Evolutionary conservation across 2,329 filamentous ascomycete genomes (phyloP), one percentile per base, ranked within the genome.

Genomic region (Penicillium sp.): DNA sequence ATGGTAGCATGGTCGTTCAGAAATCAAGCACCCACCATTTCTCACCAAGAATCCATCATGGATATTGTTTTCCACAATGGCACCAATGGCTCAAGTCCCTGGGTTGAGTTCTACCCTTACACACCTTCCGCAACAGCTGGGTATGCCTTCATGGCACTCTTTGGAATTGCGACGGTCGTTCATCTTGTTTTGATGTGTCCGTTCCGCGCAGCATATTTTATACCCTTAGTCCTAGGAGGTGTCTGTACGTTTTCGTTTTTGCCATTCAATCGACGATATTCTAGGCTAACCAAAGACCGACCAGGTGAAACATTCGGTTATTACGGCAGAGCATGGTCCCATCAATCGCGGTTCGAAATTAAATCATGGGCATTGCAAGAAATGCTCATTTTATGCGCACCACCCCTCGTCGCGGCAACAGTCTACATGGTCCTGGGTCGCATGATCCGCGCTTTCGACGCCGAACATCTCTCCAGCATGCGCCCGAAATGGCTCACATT

Each of bases 361-460:
- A 52, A 52, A 0, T 63, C 75, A 1, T 80, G 74, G 69, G 71
- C 73, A 0, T 69, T 77, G 0, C 78, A 80, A 58, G 70, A 73
- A 33, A 71, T 79, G 57, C 68, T 77, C 26, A 73, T 79, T 46
- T 72, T 81, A 3, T 68, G 80, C 11, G 75, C 77, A 0, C 78
- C 80, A 0, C 73, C 77, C 0, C 69, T 82, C 4, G 75, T 79
- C 49, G 76, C 80, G 8, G 71, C 71, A 16, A 72, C 66, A 4
- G 55, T 73, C 6, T 73, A 80, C 66, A 80, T 79, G 76, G 60
- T 73, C 16, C 75, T 81, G 1, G 76, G 75, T 0, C 76, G 79
- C 0, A 69, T 81, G 10, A 76, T 81, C 22, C 60, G 64, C 4
- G 58, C 75, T 13, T 69, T 75, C 4, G 55, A 74, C 40, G 78